Conservation (phyloP, 176 grass and related monocot species). For the Hordeum vulgare region DNA sequence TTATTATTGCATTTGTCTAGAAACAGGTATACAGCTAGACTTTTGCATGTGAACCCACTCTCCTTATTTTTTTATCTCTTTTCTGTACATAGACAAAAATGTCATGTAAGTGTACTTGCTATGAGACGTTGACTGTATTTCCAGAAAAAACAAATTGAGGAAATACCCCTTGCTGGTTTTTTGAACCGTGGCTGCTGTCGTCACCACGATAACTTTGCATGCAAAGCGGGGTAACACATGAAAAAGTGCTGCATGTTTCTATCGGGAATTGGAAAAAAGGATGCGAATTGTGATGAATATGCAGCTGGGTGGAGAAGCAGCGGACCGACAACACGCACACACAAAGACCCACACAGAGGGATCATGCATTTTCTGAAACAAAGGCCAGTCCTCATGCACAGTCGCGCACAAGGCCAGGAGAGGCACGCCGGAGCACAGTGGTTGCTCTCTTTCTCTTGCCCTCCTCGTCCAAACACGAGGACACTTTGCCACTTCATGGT, state of each 20-base stretch:
- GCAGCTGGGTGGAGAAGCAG: background rate
- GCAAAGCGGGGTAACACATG: background rate
- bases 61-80: no score
- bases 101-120: no score
- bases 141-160: no score
- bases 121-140: no score
- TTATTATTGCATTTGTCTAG: no score
- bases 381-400: background rate
- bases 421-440: background rate
- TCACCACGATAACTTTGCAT: background rate
- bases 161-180: no score
- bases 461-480: constrained; percentile 4
- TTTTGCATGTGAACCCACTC: no score
- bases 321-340: background rate
- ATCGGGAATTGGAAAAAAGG: background rate
- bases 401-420: background rate
- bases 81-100: no score
- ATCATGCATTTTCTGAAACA: background rate
- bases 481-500: background rate
- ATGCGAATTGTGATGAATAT: background rate
- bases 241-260: background rate
- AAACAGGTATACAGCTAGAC: no score
- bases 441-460: background rate
- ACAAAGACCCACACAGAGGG: background rate
- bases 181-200: background rate